These are phyloP conservation scores for Penicillium silybi DNA, from an alignment of 495 filamentous ascomycete species.

Conservation along the genomic window DNA sequence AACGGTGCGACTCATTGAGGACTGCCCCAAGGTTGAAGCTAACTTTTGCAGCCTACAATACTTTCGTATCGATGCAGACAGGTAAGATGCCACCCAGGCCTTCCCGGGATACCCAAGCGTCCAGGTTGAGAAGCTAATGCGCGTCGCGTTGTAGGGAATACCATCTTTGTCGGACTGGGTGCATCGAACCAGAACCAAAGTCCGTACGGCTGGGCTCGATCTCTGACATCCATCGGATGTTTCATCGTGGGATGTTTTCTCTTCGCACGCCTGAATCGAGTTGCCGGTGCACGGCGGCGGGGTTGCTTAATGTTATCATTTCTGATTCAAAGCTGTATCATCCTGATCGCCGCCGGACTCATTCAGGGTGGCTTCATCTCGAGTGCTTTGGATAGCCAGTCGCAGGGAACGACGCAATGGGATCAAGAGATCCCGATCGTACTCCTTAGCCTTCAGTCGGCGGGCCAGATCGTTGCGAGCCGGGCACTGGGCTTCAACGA, in stretches of 20 bases:
- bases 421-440: constrained; percentile 47
- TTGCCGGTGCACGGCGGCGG: constrained; percentile 34
- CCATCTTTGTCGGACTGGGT: constrained; percentile 59
- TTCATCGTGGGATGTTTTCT: constrained; percentile 51
- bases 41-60: constrained; percentile 42
- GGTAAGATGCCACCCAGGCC: constrained; percentile 23
- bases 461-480: constrained; percentile 63
- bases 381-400: constrained; percentile 15
- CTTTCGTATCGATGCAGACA: constrained; percentile 55
- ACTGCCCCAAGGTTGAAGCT: neutral
- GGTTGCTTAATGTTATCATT: constrained; percentile 51
- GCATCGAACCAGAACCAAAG: constrained; percentile 48
- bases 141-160: constrained; percentile 42
- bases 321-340: constrained; percentile 47
- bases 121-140: neutral
- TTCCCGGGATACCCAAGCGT: neutral
- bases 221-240: constrained; percentile 49
- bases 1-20: constrained; percentile 23
- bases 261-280: constrained; percentile 32
- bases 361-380: constrained; percentile 44
- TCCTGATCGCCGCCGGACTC: constrained; percentile 52
- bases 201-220: constrained; percentile 56
- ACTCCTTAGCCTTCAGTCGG: constrained; percentile 63
- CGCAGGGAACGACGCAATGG: constrained; percentile 13
- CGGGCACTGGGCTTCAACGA: constrained; percentile 61